A percentile compares a stretch with the other conserved stretches of the same genome.
These are phyloP conservation scores for Ceratocystis destructans DNA, from an alignment of 2,329 filamentous ascomycete genomes.

Conservation along the genomic window DNA sequence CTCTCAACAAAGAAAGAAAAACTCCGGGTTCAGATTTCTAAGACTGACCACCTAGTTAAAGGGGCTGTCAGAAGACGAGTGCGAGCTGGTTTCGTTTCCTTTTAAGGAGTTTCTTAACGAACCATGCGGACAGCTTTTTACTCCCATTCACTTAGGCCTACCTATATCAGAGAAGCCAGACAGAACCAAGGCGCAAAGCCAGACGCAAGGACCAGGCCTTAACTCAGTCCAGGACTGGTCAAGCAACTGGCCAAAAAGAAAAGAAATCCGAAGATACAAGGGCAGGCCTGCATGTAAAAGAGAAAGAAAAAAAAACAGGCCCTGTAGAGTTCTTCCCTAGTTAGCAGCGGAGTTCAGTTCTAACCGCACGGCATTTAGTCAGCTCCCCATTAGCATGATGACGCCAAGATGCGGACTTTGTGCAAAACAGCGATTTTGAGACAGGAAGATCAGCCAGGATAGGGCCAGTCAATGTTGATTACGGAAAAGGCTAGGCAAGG, in stretches of 20 bases:
- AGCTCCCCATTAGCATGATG: neutral
- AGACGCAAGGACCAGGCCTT: slow-evolving; percentile 3
- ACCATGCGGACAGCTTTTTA: neutral
- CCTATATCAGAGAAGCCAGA: neutral
- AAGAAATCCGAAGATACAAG: neutral
- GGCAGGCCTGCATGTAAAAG: neutral
- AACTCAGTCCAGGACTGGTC: neutral
- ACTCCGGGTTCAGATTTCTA: neutral
- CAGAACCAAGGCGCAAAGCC: neutral
- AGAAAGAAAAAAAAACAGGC: neutral
- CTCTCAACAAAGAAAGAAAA: neutral
- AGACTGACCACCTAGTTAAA: neutral
- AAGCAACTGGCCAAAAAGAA: neutral
- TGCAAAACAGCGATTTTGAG: neutral
- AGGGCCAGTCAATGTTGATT: too few relatives aligned
- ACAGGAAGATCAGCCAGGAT: neutral
- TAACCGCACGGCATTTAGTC: neutral
- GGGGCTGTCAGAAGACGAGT: slow-evolving; percentile 6
- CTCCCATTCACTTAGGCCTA: too few relatives aligned
- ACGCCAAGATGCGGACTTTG: neutral
- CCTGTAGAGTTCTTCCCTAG: neutral
- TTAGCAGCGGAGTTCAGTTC: neutral
- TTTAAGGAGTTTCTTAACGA: neutral
- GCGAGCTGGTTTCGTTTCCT: neutral
- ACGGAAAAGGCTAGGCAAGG: too few relatives aligned